Evolutionary conservation across 2,329 filamentous ascomycete genomes (phyloP).

Genomic region (Cladobotryum mycophilum): DNA sequence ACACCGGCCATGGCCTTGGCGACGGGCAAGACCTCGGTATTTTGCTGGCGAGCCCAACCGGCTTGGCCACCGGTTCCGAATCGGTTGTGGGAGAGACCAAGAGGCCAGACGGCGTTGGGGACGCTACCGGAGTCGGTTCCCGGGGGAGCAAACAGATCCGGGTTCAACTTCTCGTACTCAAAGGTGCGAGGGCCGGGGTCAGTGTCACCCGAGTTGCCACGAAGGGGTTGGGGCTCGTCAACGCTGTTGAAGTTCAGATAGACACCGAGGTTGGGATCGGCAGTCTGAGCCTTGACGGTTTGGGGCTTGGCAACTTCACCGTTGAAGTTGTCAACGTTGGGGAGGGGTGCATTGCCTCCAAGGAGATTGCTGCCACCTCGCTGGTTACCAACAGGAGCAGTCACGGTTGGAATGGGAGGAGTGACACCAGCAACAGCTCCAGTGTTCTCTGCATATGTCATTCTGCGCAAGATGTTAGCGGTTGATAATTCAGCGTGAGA

Average conservation of each 20-base stretch:
- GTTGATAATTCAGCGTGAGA: slow-evolving; percentile 4
- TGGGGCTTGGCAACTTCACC: slow-evolving; percentile 33
- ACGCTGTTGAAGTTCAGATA: slow-evolving; percentile 49
- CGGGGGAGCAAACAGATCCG: slow-evolving; percentile 48
- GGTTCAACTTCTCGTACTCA: slow-evolving; percentile 47
- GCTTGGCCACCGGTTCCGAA: slow-evolving; percentile 36
- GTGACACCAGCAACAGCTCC: slow-evolving; percentile 36
- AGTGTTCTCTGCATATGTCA: slow-evolving; percentile 37
- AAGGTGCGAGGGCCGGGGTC: slow-evolving; percentile 47
- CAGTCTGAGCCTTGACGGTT: slow-evolving; percentile 44
- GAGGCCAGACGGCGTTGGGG: slow-evolving; percentile 45
- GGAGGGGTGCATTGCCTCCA: slow-evolving; percentile 33
- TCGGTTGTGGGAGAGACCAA: slow-evolving; percentile 45
- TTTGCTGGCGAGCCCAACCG: slow-evolving; percentile 52
- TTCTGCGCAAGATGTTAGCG: slow-evolving; percentile 19
- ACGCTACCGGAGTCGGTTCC: slow-evolving; percentile 45
- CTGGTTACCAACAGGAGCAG: slow-evolving; percentile 32
- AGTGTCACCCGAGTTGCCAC: slow-evolving; percentile 42
- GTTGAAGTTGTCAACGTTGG: slow-evolving; percentile 31
- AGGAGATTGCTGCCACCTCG: slow-evolving; percentile 34
- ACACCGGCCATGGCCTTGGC: slow-evolving; percentile 50
- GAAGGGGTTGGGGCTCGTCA: slow-evolving; percentile 48
- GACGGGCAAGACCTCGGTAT: slow-evolving; percentile 42
- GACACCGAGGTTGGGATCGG: slow-evolving; percentile 41
- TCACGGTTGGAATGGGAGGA: slow-evolving; percentile 32